These are phyloP conservation scores for Salix arbutifolia DNA, from an alignment of 345 rosid species.

Conservation along the genomic window DNA sequence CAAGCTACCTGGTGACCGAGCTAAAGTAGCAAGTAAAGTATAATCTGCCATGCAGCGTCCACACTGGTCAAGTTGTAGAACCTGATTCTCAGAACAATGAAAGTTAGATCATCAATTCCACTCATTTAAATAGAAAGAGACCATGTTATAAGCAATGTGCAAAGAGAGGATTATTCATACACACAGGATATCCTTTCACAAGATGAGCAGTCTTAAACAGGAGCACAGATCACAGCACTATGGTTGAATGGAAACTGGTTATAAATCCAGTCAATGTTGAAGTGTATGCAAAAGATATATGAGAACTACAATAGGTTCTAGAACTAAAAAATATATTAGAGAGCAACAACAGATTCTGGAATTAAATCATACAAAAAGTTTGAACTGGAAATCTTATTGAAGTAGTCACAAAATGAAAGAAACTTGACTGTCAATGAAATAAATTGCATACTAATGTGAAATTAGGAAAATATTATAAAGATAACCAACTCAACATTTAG, in stretches of 20 bases:
- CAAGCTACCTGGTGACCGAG: slow-evolving; percentile 49
- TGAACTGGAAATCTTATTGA: not conserved
- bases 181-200: not conserved
- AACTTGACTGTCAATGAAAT: not conserved
- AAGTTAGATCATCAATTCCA: slow-evolving; percentile 10
- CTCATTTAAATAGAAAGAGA: not conserved
- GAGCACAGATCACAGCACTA: not conserved
- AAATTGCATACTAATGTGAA: not conserved
- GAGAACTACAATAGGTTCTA: not conserved
- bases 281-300: no score
- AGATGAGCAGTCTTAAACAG: not conserved
- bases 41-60: slow-evolving; percentile 84
- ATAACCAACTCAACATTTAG: not conserved
- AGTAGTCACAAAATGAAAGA: not conserved
- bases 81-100: slow-evolving; percentile 44
- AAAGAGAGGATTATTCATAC: not conserved
- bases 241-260: not conserved
- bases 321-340: not conserved
- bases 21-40: slow-evolving; percentile 44
- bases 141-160: not conserved
- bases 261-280: no score
- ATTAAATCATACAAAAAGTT: not conserved
- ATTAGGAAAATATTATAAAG: not conserved
- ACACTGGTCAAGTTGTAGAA: slow-evolving; percentile 79
- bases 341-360: not conserved